Evolutionary conservation across 306 rosid species (phyloP), one percentile per base, ranked within the genome.

Genomic region (Carpinus fangiana): DNA sequence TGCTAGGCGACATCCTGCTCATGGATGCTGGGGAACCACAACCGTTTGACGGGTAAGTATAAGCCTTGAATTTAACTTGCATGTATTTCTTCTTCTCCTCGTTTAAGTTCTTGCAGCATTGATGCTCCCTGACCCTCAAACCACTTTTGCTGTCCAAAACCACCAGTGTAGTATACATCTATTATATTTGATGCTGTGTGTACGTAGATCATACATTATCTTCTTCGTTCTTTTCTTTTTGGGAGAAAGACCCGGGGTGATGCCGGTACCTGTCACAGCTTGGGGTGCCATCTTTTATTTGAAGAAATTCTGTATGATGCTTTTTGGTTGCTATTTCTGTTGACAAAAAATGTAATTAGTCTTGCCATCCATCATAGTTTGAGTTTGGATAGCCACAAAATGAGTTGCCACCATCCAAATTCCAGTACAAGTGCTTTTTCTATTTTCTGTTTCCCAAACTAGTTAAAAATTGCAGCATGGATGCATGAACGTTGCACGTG

Each of bases 11-110:
- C 83, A 91, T 87, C 75, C 87, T 91, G 65, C 93, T 95, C 45
- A 95, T 95, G 98, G 87, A 90, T 79, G 84, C 72, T 43, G 99
- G 99, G 47, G 95, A 95, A 61, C 99, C 99, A 72, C 97, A 87
- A 81, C 60, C 64, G 31, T 93, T 95, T 76, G 98, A 93, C 79
- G 75, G 90, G 98, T 93, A 79, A 66, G 76, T 47, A 54, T 70
- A 48, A 43, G 21, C 12, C 26, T 61, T 36, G 78, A 70, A 21
- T 79, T 36, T 6, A 56, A 56, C 38, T 67, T 47, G 21, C 23
- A 41, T 53, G 55, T 47, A 1, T 38, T 74, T 80, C 50, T 64
- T n/a, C 3, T 0, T 43, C 53, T 45, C 21, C 74, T 26, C 21
- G 23, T 67, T 68, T 51, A 56, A 46, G 76, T 20, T 45, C 73